These are phyloP conservation scores for Pseudogymnoascus sp. DNA, from an alignment of 2,329 filamentous ascomycete species.

Conservation along the genomic window DNA sequence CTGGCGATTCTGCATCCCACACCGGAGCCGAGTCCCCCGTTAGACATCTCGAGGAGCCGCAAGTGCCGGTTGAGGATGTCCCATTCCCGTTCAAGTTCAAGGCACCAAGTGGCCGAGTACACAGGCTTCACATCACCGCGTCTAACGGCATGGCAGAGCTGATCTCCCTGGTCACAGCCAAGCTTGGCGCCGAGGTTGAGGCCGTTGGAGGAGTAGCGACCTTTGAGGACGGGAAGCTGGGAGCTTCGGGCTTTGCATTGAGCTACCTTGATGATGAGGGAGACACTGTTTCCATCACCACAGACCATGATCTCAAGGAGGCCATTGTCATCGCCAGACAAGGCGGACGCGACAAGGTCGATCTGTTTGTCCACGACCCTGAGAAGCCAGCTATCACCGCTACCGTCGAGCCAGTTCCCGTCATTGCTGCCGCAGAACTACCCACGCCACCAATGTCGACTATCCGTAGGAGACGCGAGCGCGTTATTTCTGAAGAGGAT, in stretches of 20 bases:
- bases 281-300: constrained; percentile 93
- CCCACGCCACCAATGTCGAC: constrained; percentile 44
- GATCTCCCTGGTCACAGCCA: constrained; percentile 68
- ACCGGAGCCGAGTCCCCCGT: constrained; percentile 71
- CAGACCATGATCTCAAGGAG: constrained; percentile 85
- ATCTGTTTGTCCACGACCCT: constrained; percentile 92
- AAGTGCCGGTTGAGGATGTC: constrained; percentile 56
- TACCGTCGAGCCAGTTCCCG: constrained; percentile 49
- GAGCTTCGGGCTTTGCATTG: constrained; percentile 74
- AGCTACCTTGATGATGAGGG: constrained; percentile 97
- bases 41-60: constrained; percentile 42
- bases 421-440: constrained; percentile 44
- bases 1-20: constrained; percentile 91
- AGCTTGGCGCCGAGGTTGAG: constrained; percentile 78
- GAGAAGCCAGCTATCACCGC: constrained; percentile 74
- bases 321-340: constrained; percentile 78
- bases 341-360: constrained; percentile 80
- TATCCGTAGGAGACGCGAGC: constrained; percentile 44
- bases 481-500: constrained; percentile 44
- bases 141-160: constrained; percentile 75
- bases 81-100: constrained; percentile 99
- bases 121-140: constrained; percentile 78
- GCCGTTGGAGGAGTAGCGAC: constrained; percentile 72
- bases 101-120: constrained; percentile 87
- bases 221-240: constrained; percentile 72